Conservation (phyloP, 176 grass and related monocot genomes). For the Ananas comosus region DNA sequence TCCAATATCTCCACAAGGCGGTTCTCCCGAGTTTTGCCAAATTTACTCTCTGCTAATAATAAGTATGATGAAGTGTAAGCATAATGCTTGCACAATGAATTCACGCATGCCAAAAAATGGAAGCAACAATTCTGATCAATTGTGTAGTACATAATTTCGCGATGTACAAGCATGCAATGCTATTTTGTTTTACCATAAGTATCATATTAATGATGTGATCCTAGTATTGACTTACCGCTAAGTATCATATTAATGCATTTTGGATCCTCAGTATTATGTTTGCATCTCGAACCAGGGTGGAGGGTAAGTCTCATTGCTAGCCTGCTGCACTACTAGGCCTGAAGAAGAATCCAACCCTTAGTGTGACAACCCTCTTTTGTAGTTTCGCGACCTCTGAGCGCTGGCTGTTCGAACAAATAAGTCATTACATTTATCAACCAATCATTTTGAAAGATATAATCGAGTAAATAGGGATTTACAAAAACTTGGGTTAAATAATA, state of each 20-base stretch:
- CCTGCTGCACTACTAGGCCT: slow-evolving; percentile 7
- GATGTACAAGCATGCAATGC: not conserved
- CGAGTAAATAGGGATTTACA: too few species aligned
- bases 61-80: not conserved
- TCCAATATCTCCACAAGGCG: slow-evolving; percentile 80
- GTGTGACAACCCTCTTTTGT: slow-evolving; percentile 31
- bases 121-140: too few species aligned
- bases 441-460: too few species aligned
- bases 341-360: slow-evolving; percentile 3
- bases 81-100: too few species aligned
- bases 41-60: slow-evolving; percentile 57
- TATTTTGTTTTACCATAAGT: too few species aligned
- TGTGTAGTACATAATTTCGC: slow-evolving; percentile 12
- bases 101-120: too few species aligned
- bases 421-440: too few species aligned
- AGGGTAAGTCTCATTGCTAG: slow-evolving; percentile 16
- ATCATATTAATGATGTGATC: too few species aligned
- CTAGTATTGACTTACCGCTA: too few species aligned
- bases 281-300: slow-evolving; percentile 21
- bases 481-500: too few species aligned
- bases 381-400: slow-evolving; percentile 27
- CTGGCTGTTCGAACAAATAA: slow-evolving; percentile 13
- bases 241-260: too few species aligned
- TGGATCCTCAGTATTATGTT: slow-evolving; percentile 3
- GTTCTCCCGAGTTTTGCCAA: slow-evolving; percentile 61